Evolutionary conservation across 2,329 filamentous ascomycete species (phyloP), one percentile per base, ranked within the genome.

Genomic region (Diaporthe destruens): DNA sequence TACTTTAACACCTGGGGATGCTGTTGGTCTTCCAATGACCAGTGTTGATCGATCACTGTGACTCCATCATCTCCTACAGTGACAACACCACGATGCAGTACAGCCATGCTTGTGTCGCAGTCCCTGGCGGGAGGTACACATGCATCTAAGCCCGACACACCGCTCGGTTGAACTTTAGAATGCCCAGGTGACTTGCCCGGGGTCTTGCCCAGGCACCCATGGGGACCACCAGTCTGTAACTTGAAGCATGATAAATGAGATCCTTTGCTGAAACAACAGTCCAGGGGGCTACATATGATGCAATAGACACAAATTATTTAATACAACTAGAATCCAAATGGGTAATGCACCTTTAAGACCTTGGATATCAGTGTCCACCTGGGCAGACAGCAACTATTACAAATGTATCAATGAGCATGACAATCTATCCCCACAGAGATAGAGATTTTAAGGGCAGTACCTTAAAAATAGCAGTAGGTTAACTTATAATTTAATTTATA

Each of bases 181-280:
- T 44, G 29, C 29, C 29, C 29, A 29, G 29, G 57, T 3, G 5
- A 12, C 18, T 65, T 29, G 59, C 25, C 59, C 42, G 42, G 59
- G 42, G 44, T 49, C 59, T 65, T 29, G 61, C 29, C 59, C 59
- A 44, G 59, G 59, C 25, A 65, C 32, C 59, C 59, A 34, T 36
- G 59, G 4, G n/a, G 23, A n/a, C n/a, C n/a, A 9, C 12, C 44
- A 34, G 36, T 44, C 44, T 36, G 44, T 25, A 14, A 23, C 61
- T 47, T 34, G 61, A 34, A 65, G 61, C 61, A 65, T 51, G 61
- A 65, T 65, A 65, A 65, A 65, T 65, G 61, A 65, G 12, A 20
- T 51, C 23, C 29, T 53, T 66, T 53, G 29, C 61, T 66, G 61
- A 53, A 66, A 53, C 61, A 66, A 16, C 32, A 18, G 20, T 39